A percentile compares a stretch with the other conserved stretches of the same genome.
phyloP scores from a whole-genome alignment of 1,139 yeast species.

The Suzukiozyma palmioleophila region DNA sequence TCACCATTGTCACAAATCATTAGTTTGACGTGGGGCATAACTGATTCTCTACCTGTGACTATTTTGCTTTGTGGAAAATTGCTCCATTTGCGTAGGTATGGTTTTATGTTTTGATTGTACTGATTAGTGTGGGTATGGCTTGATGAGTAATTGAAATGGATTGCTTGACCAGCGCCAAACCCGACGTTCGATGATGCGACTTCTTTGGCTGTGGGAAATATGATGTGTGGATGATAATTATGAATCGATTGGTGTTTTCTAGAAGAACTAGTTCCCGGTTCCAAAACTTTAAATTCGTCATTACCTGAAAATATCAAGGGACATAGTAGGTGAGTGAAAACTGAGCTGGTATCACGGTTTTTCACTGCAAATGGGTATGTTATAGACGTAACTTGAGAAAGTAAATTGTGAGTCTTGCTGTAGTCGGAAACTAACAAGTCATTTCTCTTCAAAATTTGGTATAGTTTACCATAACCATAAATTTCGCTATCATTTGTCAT shows the following conservation, averaged over 20 bases:
- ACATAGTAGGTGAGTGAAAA: slow-evolving; percentile 53
- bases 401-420: slow-evolving; percentile 23
- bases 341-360: slow-evolving; percentile 33
- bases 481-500: slow-evolving; percentile 14
- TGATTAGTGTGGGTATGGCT: slow-evolving; percentile 20
- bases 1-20: slow-evolving; percentile 44
- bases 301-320: slow-evolving; percentile 33
- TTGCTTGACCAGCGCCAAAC: slow-evolving; percentile 48
- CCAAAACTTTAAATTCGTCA: slow-evolving; percentile 14
- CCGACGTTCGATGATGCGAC: slow-evolving; percentile 42
- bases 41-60: slow-evolving; percentile 28
- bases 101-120: slow-evolving; percentile 29
- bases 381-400: slow-evolving; percentile 58
- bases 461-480: slow-evolving; percentile 53
- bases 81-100: slow-evolving; percentile 33
- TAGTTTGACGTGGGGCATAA: slow-evolving; percentile 39
- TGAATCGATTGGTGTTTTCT: slow-evolving; percentile 20
- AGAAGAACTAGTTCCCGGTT: slow-evolving; percentile 26
- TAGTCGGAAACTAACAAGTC: slow-evolving; percentile 22
- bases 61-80: slow-evolving; percentile 7
- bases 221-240: slow-evolving; percentile 41
- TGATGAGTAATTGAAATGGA: slow-evolving; percentile 43
- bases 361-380: slow-evolving; percentile 47
- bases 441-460: slow-evolving; percentile 33
- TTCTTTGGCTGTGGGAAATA: slow-evolving; percentile 55